Base-by-base conservation (phyloP, 2,329 filamentous ascomycete genomes). In the Xylariaceae sp. region DNA sequence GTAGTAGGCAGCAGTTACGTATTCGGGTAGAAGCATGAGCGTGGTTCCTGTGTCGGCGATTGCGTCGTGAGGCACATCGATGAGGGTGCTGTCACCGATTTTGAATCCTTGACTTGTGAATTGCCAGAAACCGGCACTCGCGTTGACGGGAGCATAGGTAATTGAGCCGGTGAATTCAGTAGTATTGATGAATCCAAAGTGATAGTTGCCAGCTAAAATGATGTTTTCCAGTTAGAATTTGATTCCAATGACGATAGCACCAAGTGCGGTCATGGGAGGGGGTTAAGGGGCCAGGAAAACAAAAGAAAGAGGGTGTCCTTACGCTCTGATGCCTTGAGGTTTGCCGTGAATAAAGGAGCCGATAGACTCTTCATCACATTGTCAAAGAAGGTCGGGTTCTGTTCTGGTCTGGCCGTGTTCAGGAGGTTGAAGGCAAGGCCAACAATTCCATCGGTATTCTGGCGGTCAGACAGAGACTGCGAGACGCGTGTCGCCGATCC, bases 1-100 rank as follows among this genome's bases (percentile, higher is more conserved):
- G 74, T 87, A 88, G 78, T 88, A 88, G 55, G 75, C 79, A 1
- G 71, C 64, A 59, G 81, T 79, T 62, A 84, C 76, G 35, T 69
- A 66, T 62, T 77, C 70, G 45, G 82, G 80, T 48, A 87, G 73
- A 65, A 86, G 77, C 61, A 87, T 70, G 34, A 88, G 81, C 9
- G 84, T 85, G 63, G 85, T 88, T 54, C 85, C 86, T n/a, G 86
- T 88, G 74, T 88, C 85, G 67, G 82, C 82, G 34, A 72, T 71
- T 1, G 67, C 70, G n/a, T 69, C 30, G 59, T 73, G 71, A 1
- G 67, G 61, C 6, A 59, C 48, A 2, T 64, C 61, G 9, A 64
- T 56, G 6, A 52, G 55, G 4, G 51, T 41, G 7, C 23, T 15
- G 55, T 58, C 55, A 55, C 84, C 84, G 60, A 86, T 69, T 47